Percentiles rank a stretch among this genome's conserved stretches.
Evolutionary conservation across 768 basidiomycete species (phyloP).

Genomic region (Cyclocybe cylindracea): DNA sequence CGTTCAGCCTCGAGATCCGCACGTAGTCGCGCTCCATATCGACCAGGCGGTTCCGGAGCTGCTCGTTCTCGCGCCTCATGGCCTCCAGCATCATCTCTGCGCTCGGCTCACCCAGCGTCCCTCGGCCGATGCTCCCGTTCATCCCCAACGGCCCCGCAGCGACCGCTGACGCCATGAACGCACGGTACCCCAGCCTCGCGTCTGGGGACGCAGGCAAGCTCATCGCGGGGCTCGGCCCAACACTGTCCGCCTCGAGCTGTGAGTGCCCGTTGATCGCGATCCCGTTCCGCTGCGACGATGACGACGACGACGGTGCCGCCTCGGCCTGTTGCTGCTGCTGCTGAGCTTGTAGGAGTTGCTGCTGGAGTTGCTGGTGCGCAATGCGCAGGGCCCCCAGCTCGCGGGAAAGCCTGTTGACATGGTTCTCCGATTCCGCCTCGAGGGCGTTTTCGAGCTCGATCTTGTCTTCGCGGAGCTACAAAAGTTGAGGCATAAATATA

Average conservation of each 20-base stretch:
- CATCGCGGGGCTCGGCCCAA: not conserved
- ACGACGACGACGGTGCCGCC: not conserved
- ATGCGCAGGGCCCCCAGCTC: slow-evolving; percentile 68
- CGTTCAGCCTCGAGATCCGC: slow-evolving; percentile 72
- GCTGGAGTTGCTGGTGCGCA: slow-evolving; percentile 52
- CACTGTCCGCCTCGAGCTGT: not conserved
- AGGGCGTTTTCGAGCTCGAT: slow-evolving; percentile 79
- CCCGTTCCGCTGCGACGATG: not conserved
- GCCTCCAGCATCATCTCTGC: slow-evolving; percentile 71
- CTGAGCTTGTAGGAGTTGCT: slow-evolving; percentile 15
- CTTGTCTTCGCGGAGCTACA: slow-evolving; percentile 83
- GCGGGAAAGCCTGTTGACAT: slow-evolving; percentile 74
- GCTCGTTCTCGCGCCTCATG: slow-evolving; percentile 79
- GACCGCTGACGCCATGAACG: slow-evolving; percentile 21
- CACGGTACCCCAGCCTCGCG: slow-evolving; percentile 27
- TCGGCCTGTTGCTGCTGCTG: not conserved
- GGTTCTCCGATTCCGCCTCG: slow-evolving; percentile 85
- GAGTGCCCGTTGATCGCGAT: slow-evolving; percentile 1
- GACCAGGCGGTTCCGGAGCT: slow-evolving; percentile 62
- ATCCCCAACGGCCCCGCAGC: not conserved
- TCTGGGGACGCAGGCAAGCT: slow-evolving; percentile 33
- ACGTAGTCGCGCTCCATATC: slow-evolving; percentile 81
- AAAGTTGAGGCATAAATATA: not conserved
- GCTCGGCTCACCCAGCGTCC: slow-evolving; percentile 36
- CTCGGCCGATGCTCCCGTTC: not conserved